Base-by-base conservation (phyloP, 2,329 filamentous ascomycete species). In the Claviceps capensis region DNA sequence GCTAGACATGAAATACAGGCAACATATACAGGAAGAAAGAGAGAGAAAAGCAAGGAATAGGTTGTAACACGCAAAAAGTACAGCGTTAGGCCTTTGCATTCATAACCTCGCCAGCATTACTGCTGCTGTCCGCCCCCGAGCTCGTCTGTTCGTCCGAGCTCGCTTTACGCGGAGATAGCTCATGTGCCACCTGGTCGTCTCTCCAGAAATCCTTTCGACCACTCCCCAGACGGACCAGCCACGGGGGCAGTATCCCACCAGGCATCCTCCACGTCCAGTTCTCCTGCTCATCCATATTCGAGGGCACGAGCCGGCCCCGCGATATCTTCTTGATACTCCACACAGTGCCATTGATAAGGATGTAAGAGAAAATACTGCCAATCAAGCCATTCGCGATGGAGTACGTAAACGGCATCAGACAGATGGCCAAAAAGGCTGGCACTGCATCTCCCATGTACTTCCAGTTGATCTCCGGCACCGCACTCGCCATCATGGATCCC, bases 321-420 rank as follows among this genome's bases (percentile, higher is more conserved):
- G 81, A 83, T 3, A 69, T 68, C 63, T 79, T 75, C 65, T 85
- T 81, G 58, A 94, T 67, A 47, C 85, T 53, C 78, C 79, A 90
- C 13, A 87, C 81, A 13, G 76, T 62, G 0, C 74, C 78, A 68
- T 95, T 94, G 68, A 95, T 76, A 56, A 85, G 63, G 45, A 84
- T 83, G 67, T 94, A 94, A 41, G 80, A 81, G 61, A 83, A 74
- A 60, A 94, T 85, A 50, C 88, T 86, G 1, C 79, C 86, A 59
- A 94, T 94, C 16, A 95, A 74, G 47, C 88, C 88, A 62, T 94
- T 86, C 13, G 88, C 86, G 61, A 94, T 93, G 42, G 82, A 87
- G 72, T 93, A 95, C 1, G 86, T 89, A 69, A 94, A 93, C 0
- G 88, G 88, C 88, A 95, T 94, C 55, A 90, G 70, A 53, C 83